A percentile compares a stretch with the other conserved stretches of the same genome.
These are phyloP conservation scores for Hypomyces rosellus DNA, from an alignment of 2,329 filamentous ascomycete genomes.

Conservation along the genomic window DNA sequence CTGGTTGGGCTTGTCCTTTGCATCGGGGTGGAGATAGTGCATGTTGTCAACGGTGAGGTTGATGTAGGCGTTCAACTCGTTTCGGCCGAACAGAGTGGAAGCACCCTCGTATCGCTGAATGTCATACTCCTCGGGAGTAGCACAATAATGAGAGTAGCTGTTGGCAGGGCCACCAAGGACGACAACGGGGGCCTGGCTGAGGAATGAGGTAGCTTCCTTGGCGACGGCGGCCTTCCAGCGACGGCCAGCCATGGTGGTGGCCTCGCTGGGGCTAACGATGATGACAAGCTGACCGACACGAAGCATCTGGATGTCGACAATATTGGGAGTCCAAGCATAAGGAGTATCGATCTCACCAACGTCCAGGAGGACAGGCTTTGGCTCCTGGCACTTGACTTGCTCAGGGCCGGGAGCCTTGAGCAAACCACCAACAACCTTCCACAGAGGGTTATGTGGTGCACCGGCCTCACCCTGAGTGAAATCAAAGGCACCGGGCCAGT, in stretches of 20 bases:
- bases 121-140: slow-evolving; percentile 72
- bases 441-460: slow-evolving; percentile 68
- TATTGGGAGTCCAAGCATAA: slow-evolving; percentile 85
- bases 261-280: slow-evolving; percentile 79
- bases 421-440: slow-evolving; percentile 67
- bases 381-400: slow-evolving; percentile 69
- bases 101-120: slow-evolving; percentile 94
- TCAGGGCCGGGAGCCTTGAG: slow-evolving; percentile 63
- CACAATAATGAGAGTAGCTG: slow-evolving; percentile 78
- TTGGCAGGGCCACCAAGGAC: slow-evolving; percentile 87
- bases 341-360: slow-evolving; percentile 74
- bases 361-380: slow-evolving; percentile 82
- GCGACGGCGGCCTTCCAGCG: slow-evolving; percentile 73
- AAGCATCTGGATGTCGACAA: slow-evolving; percentile 81
- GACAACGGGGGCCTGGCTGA: slow-evolving; percentile 57
- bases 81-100: slow-evolving; percentile 78
- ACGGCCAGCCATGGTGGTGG: slow-evolving; percentile 85
- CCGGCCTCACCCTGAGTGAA: slow-evolving; percentile 82
- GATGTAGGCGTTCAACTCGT: slow-evolving; percentile 80
- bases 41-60: slow-evolving; percentile 67
- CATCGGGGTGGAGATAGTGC: slow-evolving; percentile 32
- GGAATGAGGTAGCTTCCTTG: slow-evolving; percentile 40
- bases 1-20: slow-evolving; percentile 33
- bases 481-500: slow-evolving; percentile 86
- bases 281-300: slow-evolving; percentile 81